Conservation (phyloP, 1,139 yeast species). For the Hansenula lynferdii region DNA sequence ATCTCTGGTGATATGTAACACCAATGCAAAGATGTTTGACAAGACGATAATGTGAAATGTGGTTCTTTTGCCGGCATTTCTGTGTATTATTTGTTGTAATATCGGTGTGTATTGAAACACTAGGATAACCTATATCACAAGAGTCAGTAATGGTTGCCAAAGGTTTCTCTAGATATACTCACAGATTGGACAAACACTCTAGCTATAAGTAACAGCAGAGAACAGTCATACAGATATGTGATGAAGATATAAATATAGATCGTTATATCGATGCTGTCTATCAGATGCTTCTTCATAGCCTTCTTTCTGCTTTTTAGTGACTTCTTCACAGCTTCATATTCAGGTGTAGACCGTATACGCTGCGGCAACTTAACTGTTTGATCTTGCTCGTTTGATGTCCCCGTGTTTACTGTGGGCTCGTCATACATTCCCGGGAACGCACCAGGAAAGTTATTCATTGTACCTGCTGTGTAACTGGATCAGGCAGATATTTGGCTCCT, state of each 20-base stretch:
- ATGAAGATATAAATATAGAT: conserved; percentile 10
- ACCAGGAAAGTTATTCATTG: conserved; percentile 15
- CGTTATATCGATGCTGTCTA: conserved; percentile 6
- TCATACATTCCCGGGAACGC: conserved; percentile 10
- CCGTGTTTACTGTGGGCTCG: neutral
- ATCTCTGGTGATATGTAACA: conserved; percentile 10
- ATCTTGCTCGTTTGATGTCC: neutral
- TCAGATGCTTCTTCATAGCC: conserved; percentile 11
- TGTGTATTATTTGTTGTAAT: conserved; percentile 8
- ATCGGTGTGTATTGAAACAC: conserved; percentile 5
- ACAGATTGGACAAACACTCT: conserved; percentile 12
- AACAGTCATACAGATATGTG: conserved; percentile 21
- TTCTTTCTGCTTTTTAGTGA: conserved; percentile 11
- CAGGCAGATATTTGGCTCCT: no score
- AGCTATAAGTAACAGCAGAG: conserved; percentile 13
- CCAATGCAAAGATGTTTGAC: conserved; percentile 6
- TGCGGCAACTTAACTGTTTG: no score
- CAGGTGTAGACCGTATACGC: conserved; percentile 3
- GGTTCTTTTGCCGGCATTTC: conserved; percentile 8
- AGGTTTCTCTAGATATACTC: conserved; percentile 3
- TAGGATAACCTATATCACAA: conserved; percentile 7
- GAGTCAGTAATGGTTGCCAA: neutral
- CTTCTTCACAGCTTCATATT: conserved; percentile 6
- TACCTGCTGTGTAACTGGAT: no score
- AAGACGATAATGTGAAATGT: conserved; percentile 10